These are phyloP conservation scores for Botrytis sinoallii DNA, from an alignment of 2,329 filamentous ascomycete genomes.

Conservation along the genomic window DNA sequence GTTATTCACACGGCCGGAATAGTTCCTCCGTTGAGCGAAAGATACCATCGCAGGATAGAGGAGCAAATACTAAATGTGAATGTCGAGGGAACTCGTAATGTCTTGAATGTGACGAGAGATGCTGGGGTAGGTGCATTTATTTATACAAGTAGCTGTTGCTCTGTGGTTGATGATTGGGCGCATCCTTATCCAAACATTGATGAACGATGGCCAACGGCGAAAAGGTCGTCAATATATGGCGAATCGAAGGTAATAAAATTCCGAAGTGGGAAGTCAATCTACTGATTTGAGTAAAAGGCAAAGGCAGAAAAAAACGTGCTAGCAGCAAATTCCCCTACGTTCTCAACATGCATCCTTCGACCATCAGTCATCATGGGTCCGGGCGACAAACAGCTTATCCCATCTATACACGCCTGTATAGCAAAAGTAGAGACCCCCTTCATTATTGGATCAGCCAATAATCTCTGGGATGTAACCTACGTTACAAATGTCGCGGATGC, in stretches of 20 bases:
- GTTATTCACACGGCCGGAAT: slow-evolving; percentile 15
- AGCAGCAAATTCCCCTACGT: not conserved
- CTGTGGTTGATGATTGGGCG: slow-evolving; percentile 10
- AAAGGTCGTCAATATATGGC: slow-evolving; percentile 3
- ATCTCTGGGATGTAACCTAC: slow-evolving; percentile 13
- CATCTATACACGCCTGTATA: slow-evolving; percentile 14
- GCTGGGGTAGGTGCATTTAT: not conserved
- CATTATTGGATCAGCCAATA: slow-evolving; percentile 3
- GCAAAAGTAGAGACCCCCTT: not conserved
- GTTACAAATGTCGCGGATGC: slow-evolving; percentile 16
- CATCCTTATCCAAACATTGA: slow-evolving; percentile 10
- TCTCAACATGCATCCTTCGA: slow-evolving; percentile 13
- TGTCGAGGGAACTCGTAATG: slow-evolving; percentile 8
- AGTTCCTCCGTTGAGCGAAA: slow-evolving; percentile 8
- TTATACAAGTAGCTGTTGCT: slow-evolving; percentile 17
- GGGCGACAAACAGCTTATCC: slow-evolving; percentile 6
- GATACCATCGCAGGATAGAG: slow-evolving; percentile 8
- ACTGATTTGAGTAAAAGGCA: not conserved
- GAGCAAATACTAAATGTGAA: not conserved
- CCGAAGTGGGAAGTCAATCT: too few relatives aligned
- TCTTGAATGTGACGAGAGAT: not conserved
- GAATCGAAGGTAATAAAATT: not conserved
- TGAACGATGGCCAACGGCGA: not conserved
- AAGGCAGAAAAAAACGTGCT: slow-evolving; percentile 1
- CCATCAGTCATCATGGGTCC: slow-evolving; percentile 15